These are phyloP conservation scores for Didymella exigua DNA, from an alignment of 2,329 filamentous ascomycete species.

Conservation along the genomic window DNA sequence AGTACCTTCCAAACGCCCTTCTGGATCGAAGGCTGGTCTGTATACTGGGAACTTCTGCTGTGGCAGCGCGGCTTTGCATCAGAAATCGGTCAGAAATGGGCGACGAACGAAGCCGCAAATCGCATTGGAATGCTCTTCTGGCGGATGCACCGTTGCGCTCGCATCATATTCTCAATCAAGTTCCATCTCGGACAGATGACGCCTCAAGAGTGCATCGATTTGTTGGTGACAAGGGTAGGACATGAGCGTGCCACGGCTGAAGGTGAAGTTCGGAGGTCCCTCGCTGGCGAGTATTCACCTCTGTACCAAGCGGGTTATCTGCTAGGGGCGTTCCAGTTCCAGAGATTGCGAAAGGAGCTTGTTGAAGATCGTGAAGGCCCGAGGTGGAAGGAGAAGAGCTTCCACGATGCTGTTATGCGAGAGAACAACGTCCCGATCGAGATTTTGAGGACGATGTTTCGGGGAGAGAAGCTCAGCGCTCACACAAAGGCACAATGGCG, in stretches of 20 bases:
- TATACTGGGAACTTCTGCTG: slow-evolving; percentile 67
- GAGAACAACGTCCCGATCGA: slow-evolving; percentile 63
- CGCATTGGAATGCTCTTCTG: slow-evolving; percentile 65
- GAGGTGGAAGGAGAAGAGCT: slow-evolving; percentile 57
- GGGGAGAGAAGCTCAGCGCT: slow-evolving; percentile 48
- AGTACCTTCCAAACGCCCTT: slow-evolving; percentile 62
- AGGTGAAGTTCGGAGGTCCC: slow-evolving; percentile 63
- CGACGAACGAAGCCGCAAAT: slow-evolving; percentile 56
- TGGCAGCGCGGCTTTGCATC: slow-evolving; percentile 46
- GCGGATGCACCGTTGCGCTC: slow-evolving; percentile 66
- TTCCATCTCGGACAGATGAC: slow-evolving; percentile 64
- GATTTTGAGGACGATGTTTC: slow-evolving; percentile 57
- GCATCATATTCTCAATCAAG: slow-evolving; percentile 63
- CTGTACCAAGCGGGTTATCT: slow-evolving; percentile 67
- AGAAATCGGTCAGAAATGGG: slow-evolving; percentile 53
- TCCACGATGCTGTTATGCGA: slow-evolving; percentile 60
- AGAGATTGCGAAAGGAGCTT: slow-evolving; percentile 57
- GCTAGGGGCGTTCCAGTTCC: slow-evolving; percentile 64
- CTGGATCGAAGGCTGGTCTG: slow-evolving; percentile 65
- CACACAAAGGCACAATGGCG: slow-evolving; percentile 55
- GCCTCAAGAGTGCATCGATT: slow-evolving; percentile 61
- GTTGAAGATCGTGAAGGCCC: slow-evolving; percentile 44
- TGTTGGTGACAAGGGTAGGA: slow-evolving; percentile 62
- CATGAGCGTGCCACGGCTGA: slow-evolving; percentile 66
- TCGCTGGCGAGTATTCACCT: slow-evolving; percentile 62